Evolutionary conservation across 2,329 filamentous ascomycete species (phyloP).

Genomic region (Fusarium udum): DNA sequence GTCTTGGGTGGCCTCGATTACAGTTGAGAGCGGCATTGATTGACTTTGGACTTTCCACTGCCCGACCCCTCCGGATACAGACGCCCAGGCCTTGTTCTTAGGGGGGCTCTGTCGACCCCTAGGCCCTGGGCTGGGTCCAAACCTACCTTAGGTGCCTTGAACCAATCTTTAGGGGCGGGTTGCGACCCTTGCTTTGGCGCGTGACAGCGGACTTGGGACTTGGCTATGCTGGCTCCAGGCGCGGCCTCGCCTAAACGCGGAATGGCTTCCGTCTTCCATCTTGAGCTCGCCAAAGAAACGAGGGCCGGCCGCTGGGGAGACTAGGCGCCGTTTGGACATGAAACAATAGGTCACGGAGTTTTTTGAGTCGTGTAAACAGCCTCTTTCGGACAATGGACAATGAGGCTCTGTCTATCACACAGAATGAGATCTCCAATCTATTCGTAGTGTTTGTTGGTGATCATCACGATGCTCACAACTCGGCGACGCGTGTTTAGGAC

Average conservation of each 20-base stretch:
- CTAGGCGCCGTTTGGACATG: constrained; percentile 23
- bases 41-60: constrained; percentile 8
- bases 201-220: constrained; percentile 32
- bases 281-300: constrained; percentile 5
- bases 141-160: constrained; percentile 4
- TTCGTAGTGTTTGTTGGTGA: background rate
- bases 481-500: background rate
- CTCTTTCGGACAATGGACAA: background rate
- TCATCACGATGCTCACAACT: background rate
- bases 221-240: constrained; percentile 19
- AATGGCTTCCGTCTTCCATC: constrained; percentile 30
- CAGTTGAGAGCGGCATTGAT: constrained; percentile 31
- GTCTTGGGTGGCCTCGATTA: constrained; percentile 40
- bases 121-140: constrained; percentile 22
- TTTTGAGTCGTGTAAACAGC: constrained; percentile 1
- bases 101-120: background rate
- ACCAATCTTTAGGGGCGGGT: constrained; percentile 19
- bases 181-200: constrained; percentile 38
- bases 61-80: constrained; percentile 7
- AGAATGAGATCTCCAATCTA: background rate
- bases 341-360: constrained; percentile 20
- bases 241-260: constrained; percentile 43
- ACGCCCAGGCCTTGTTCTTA: constrained; percentile 16
- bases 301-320: background rate
- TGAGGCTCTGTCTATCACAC: background rate